A percentile compares a stretch with the other conserved stretches of the same genome.
Evolutionary conservation across 2,329 filamentous ascomycete species (phyloP).

Genomic region (Whalleya microplaca): DNA sequence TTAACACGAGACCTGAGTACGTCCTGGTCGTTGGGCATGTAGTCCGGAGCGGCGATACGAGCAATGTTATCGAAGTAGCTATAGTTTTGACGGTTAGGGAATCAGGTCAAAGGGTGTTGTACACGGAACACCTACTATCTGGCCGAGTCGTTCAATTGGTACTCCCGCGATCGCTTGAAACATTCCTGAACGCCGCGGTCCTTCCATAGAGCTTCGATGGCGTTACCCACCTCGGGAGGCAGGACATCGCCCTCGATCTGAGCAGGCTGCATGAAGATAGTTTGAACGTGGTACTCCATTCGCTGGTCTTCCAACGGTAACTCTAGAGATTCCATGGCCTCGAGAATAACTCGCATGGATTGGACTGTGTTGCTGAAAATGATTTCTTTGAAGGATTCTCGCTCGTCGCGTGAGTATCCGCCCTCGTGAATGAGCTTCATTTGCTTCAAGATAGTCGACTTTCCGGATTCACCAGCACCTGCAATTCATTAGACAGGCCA

Average conservation of each 20-base stretch:
- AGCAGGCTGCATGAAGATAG: conserved; percentile 97
- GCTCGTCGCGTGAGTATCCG: conserved; percentile 90
- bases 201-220: conserved; percentile 91
- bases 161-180: conserved; percentile 94
- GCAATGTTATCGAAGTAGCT: conserved; percentile 97
- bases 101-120: not conserved
- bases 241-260: conserved; percentile 95
- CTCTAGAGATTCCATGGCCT: conserved; percentile 71
- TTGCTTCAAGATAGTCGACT: conserved; percentile 93
- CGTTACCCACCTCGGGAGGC: conserved; percentile 90
- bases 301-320: conserved; percentile 88
- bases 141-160: conserved; percentile 94
- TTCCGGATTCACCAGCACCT: conserved; percentile 98
- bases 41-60: conserved; percentile 87
- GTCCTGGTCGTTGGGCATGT: conserved; percentile 94
- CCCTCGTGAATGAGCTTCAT: conserved; percentile 99
- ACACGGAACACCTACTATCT: conserved; percentile 74
- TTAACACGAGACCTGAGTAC: conserved; percentile 95
- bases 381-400: conserved; percentile 72
- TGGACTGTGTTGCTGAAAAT: conserved; percentile 73
- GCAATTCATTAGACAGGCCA: conserved; percentile 29
- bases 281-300: conserved; percentile 97
- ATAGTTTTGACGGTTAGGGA: conserved; percentile 39
- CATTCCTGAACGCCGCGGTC: conserved; percentile 92
- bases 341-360: conserved; percentile 70